Conservation (phyloP, 1,139 yeast species). For the Candida sp. region DNA sequence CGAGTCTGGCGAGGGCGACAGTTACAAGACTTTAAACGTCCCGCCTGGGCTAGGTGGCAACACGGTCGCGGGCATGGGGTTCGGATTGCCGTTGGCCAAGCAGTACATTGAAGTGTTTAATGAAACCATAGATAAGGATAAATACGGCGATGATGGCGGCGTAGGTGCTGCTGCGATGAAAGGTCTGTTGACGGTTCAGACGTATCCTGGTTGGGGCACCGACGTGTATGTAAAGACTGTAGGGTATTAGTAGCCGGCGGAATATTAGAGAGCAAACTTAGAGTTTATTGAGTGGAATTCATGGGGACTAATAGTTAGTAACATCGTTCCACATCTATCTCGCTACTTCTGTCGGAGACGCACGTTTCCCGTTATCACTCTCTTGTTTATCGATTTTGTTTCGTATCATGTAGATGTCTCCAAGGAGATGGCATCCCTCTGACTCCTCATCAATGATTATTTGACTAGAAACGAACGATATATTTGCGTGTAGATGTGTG, state of each 20-base stretch:
- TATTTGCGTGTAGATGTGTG: no score
- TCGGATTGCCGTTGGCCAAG: conserved; percentile 87
- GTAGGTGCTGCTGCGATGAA: conserved; percentile 17
- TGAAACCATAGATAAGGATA: conserved; percentile 26
- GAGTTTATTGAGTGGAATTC: no score
- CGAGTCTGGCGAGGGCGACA: conserved; percentile 61
- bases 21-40: conserved; percentile 61
- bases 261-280: no score
- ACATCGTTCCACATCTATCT: no score
- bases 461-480: no score
- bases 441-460: no score
- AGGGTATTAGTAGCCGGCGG: conserved; percentile 8
- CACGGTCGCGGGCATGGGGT: conserved; percentile 95
- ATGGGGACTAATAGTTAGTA: no score
- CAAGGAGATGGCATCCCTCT: no score
- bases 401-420: no score
- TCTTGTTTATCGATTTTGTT: no score
- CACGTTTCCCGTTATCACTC: no score
- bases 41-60: conserved; percentile 77
- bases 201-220: conserved; percentile 84
- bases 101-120: conserved; percentile 51
- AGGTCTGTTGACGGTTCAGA: conserved; percentile 80
- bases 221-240: conserved; percentile 43
- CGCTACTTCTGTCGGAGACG: no score
- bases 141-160: conserved; percentile 27